Base-by-base conservation (phyloP, 148 eudicot species). In the Rhododendron molle region DNA sequence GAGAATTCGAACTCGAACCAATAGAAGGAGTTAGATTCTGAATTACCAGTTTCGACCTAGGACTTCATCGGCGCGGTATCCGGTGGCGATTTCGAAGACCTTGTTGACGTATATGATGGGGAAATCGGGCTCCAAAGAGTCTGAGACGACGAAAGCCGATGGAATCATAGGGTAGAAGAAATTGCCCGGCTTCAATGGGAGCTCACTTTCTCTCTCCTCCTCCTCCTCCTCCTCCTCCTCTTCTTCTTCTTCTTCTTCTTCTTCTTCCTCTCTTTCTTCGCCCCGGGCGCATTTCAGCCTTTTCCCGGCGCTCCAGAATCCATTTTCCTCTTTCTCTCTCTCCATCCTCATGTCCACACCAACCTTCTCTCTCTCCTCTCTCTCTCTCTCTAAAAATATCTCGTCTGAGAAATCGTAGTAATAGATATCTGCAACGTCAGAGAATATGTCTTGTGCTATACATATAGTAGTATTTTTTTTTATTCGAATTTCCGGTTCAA, bases 31-130 rank as follows among this genome's bases (percentile, higher is more conserved):
- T 28, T 3, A 14, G 18, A 1, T 20, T 21, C 30, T 43, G 28
- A 81, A 46, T 86, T 81, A 95, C 98, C 98, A 95, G 86, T 95
- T 95, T 0, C 94, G 92, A 52, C 98, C 98, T 7, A 95, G 92
- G 60, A 94, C 91, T 92, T 95, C 97, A 52, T 92, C 90, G 34
- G 98, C 96, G 4, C 92, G 93, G 78, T 92, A 94, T 0, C 98
- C 98, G 36, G 98, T 94, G 76, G 89, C 88, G 81, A 89, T 82
- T 88, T 95, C 97, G 82, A 95, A 95, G 4, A 91, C 89, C 10
- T 92, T 86, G 77, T 95, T 95, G 62, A 95, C 98, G 83, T 95
- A 95, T 46, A 95, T 95, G 86, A 95, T 81, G 0, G 98, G 98
- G 49, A 78, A 92, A 89, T 94, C 98, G 18, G 87, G 87, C 65